A percentile compares a stretch with the other conserved stretches of the same genome.
Evolutionary conservation across 2,329 filamentous ascomycete species (phyloP).

Genomic region (Aspergillus transmontanensis): DNA sequence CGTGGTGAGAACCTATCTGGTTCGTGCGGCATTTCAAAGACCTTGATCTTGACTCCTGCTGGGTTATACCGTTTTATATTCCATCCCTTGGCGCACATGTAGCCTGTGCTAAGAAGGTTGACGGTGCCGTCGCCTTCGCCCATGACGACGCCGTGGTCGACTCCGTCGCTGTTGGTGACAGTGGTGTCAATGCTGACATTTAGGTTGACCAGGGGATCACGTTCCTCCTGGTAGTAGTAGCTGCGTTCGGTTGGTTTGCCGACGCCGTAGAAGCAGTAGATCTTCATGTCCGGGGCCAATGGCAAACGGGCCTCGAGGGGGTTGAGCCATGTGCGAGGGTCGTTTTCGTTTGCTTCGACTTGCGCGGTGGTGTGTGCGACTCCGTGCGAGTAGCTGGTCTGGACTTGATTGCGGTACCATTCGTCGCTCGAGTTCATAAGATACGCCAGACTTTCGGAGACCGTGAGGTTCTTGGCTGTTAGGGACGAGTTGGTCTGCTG

Average conservation of each 20-base stretch:
- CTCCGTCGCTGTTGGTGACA: slow-evolving; percentile 45
- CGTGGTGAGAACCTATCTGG: slow-evolving; percentile 88
- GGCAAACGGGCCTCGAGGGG: slow-evolving; percentile 90
- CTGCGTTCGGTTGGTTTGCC: slow-evolving; percentile 91
- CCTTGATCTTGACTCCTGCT: slow-evolving; percentile 75
- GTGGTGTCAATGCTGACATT: slow-evolving; percentile 57
- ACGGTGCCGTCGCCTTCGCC: slow-evolving; percentile 97
- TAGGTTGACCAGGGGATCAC: slow-evolving; percentile 61
- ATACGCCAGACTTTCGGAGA: slow-evolving; percentile 75
- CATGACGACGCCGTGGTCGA: slow-evolving; percentile 89
- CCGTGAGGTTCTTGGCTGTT: slow-evolving; percentile 73
- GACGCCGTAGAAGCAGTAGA: slow-evolving; percentile 95
- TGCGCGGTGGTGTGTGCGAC: slow-evolving; percentile 77
- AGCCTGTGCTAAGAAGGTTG: slow-evolving; percentile 85
- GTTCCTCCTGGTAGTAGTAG: slow-evolving; percentile 84
- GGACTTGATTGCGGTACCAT: slow-evolving; percentile 80
- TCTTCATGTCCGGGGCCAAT: slow-evolving; percentile 83
- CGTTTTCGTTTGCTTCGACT: slow-evolving; percentile 79
- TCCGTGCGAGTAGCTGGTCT: slow-evolving; percentile 80
- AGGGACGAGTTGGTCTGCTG: slow-evolving; percentile 65
- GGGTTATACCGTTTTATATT: slow-evolving; percentile 92
- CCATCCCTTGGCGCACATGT: slow-evolving; percentile 98
- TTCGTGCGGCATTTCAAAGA: slow-evolving; percentile 95
- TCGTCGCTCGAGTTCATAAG: slow-evolving; percentile 75
- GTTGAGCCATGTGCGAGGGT: slow-evolving; percentile 87